Percentiles rank a stretch among this genome's conserved stretches.
Conservation (phyloP, 805 yeast genomes). For the Pachysolen tannophilus region DNA sequence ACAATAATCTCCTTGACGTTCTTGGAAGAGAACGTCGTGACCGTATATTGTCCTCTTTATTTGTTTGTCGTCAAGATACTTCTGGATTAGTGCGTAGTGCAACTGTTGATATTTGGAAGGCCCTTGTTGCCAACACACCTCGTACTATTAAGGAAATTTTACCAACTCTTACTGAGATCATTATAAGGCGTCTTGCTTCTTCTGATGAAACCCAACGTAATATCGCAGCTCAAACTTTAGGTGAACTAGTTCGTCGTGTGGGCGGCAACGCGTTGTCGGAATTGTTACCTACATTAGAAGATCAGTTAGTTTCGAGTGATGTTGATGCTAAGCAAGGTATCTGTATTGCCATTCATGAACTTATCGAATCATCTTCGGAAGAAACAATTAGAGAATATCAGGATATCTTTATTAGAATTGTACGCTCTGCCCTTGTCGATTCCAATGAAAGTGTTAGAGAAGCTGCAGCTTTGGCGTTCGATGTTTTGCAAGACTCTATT, state of each 20-base stretch:
- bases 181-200: constrained; percentile 80
- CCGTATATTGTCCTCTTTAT: constrained; percentile 74
- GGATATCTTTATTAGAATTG: constrained; percentile 60
- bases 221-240: constrained; percentile 89
- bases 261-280: constrained; percentile 82
- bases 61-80: constrained; percentile 89
- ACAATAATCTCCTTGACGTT: constrained; percentile 59
- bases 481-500: constrained; percentile 70
- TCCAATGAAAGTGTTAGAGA: constrained; percentile 67
- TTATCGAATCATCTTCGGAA: constrained; percentile 63
- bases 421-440: constrained; percentile 76
- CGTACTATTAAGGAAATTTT: constrained; percentile 87
- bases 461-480: constrained; percentile 89
- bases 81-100: constrained; percentile 82
- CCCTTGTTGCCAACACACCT: constrained; percentile 93
- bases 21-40: constrained; percentile 88
- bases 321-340: constrained; percentile 93
- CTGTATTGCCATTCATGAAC: constrained; percentile 85
- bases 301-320: constrained; percentile 50
- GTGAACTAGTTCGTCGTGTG: constrained; percentile 90
- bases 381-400: constrained; percentile 60
- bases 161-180: constrained; percentile 71
- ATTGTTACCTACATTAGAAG: constrained; percentile 76
- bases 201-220: constrained; percentile 68
- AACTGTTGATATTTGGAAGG: constrained; percentile 93